Evolutionary conservation across 441 rosid species (phyloP), one percentile per base, ranked within the genome.

Genomic region (Mallotus japonicus): DNA sequence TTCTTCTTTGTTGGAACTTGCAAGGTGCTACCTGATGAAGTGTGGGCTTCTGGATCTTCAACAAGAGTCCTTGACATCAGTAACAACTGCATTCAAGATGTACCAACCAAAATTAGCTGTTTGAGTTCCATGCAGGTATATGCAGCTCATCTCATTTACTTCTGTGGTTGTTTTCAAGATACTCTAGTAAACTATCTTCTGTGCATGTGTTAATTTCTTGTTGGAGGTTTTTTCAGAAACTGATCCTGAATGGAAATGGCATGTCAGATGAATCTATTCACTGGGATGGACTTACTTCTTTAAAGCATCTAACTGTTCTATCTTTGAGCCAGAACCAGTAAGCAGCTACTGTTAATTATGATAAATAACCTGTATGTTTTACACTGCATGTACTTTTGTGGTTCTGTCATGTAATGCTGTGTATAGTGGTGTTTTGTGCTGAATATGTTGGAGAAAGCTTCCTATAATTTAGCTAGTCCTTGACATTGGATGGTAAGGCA

Each of bases 1-100:
- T 73, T 59, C 61, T 74, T 68, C 54, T 76, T 73, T 69, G 47
- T 77, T 81, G 68, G 47, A 67, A 73, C 40, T 70, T 55, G 65
- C n/a, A 60, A 90, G 99, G 83, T 76, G 74, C 84, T 95, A 90
- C 97, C 97, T 0, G 87, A 87, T 62, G 91, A 91, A 76, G 88
- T 91, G 32, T 90, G 97, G 97, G 75, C 72, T 24, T 85, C 88
- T 70, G 93, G 91, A 82, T 74, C 87, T 64, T 82, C 77, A 60
- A 76, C 78, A 12, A 87, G 93, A 86, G 84, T 90, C 72, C 84
- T 92, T 56, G 90, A 89, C 75, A n/a, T 89, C 62, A 83, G 87
- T 61, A 85, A 86, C 82, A 95, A 92, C 73, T 74, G 62, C 67
- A 83, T 95, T 78, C 83, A 78, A 58, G 80, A 69, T 69, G 78